Base-by-base conservation (phyloP, 139 green algal genomes). In the Picochlorum sp. region DNA sequence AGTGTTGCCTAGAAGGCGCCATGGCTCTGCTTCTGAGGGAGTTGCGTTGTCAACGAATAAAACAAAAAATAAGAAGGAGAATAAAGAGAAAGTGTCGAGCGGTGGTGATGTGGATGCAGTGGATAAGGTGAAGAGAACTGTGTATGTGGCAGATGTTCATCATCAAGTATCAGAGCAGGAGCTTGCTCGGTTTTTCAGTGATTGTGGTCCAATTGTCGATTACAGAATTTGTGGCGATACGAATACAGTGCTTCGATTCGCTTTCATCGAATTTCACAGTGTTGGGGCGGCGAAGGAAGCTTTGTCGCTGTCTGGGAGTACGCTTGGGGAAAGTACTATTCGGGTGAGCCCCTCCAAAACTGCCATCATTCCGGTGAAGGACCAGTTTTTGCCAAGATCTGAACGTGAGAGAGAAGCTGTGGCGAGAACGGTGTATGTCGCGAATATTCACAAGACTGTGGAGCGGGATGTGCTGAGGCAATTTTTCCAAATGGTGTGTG, bases 191-290 rank as follows among this genome's bases (percentile, higher is more conserved):
- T 78, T 86, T 26, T 96, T 96, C 64, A 16, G 51, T 3, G 79
- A 84, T 21, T 88, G 83, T 62, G 89, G 89, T 37, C 54, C 68
- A 6, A 65, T 94, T 6, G 72, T 96, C 49, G 91, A 97, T 71
- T 97, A 90, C 74, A 82, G 91, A 8, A 82, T 97, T 15, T 97
- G 91, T 64, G 89, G 92, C 34, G 91, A 97, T 74, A 85, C 87
- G 46, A 96, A 97, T 74, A 86, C 66, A 24, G 79, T 78, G 20
- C 87, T 97, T 79, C 77, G 90, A 49, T 97, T 97, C 75, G 91
- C 90, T 0, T 97, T 97, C 68, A 88, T 97, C 28, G 91, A 97
- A 79, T 97, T 97, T 61, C 16, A 44, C 14, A 72, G 83, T 3
- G 77, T 90, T 64, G 74, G 71, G 44, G 74, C 47, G 13, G 85